A percentile compares a stretch with the other conserved stretches of the same genome.
phyloP scores from a whole-genome alignment of 257 asterid genomes.

The Solanum chiquidenum region DNA sequence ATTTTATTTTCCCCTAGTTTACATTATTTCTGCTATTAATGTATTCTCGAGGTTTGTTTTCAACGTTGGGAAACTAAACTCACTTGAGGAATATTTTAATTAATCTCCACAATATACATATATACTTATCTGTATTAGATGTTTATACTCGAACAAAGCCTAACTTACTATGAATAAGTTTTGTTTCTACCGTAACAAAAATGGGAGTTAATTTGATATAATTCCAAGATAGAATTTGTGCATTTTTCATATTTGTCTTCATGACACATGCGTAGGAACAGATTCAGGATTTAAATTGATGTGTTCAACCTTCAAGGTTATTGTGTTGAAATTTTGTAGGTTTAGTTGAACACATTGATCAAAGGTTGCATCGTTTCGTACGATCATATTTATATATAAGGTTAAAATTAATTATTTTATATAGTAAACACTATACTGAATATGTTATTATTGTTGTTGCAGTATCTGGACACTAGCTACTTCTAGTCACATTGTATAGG shows the following conservation, averaged over 20 bases:
- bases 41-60: neutral
- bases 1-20: neutral
- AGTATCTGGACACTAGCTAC: neutral
- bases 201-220: neutral
- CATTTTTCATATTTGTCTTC: neutral
- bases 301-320: neutral
- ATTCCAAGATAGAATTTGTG: neutral
- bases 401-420: too few relatives aligned
- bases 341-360: neutral
- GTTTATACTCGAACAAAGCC: neutral
- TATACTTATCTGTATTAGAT: neutral
- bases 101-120: neutral
- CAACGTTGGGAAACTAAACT: neutral
- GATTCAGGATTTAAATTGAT: neutral
- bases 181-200: neutral
- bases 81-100: neutral
- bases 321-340: neutral
- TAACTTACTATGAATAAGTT: neutral
- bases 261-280: neutral
- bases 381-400: neutral
- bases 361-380: neutral
- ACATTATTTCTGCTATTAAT: neutral
- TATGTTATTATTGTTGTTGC: neutral
- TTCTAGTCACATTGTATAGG: neutral
- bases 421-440: neutral